phyloP scores from a whole-genome alignment of 768 basidiomycete genomes.

The Boletus reticuloceps region DNA sequence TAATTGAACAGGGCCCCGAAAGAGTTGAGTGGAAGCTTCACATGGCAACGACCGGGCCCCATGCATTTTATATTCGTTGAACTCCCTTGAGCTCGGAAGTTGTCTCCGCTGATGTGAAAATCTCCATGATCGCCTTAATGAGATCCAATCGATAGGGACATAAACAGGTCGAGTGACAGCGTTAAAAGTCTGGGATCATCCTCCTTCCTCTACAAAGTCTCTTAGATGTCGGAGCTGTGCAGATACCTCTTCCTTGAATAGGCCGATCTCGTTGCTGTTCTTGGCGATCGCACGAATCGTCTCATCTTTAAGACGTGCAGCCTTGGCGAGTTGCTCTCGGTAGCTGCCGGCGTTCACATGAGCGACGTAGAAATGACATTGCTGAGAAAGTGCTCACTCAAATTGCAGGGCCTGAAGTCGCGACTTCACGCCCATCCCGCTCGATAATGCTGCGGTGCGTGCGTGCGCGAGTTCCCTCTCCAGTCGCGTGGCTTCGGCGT shows the following conservation, averaged over 20 bases:
- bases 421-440: conserved; percentile 81
- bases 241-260: conserved; percentile 79
- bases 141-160: no score
- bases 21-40: neutral
- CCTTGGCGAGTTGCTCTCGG: conserved; percentile 75
- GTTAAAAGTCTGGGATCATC: conserved; percentile 10
- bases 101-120: neutral
- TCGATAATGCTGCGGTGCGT: conserved; percentile 70
- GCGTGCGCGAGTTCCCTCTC: conserved; percentile 75
- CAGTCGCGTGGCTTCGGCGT: conserved; percentile 60
- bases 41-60: neutral
- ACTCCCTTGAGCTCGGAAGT: neutral
- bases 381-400: conserved; percentile 45
- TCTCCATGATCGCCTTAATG: neutral
- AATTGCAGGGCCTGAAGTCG: conserved; percentile 75
- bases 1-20: neutral
- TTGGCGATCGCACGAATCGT: conserved; percentile 79
- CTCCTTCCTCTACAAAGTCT: conserved; percentile 60
- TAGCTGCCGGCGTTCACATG: conserved; percentile 45
- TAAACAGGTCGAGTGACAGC: no score
- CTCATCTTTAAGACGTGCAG: conserved; percentile 71
- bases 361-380: neutral
- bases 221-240: conserved; percentile 65
- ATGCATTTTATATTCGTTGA: neutral
- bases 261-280: conserved; percentile 79